Conservation (phyloP, 1,284 basidiomycete genomes). For the Mycosarcoma maydis region DNA sequence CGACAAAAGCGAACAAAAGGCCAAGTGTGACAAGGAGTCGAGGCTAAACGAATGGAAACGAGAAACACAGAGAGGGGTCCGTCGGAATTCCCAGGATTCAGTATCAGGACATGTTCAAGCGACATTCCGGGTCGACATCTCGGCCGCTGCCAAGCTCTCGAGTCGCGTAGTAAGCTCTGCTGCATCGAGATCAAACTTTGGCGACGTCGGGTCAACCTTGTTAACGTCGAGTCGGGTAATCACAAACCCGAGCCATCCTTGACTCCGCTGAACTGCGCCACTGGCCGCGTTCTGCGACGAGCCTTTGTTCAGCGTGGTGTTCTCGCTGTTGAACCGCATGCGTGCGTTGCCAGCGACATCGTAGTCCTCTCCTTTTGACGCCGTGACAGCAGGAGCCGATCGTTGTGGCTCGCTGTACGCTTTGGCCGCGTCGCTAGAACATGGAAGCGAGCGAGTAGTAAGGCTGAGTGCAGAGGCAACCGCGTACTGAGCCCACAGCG, state of each 20-base stretch:
- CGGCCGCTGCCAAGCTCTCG: slow-evolving; percentile 11
- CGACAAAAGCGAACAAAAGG: background rate
- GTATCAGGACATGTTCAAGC: no score
- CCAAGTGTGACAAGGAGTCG: no score
- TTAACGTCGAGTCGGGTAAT: slow-evolving; percentile 29
- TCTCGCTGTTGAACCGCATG: slow-evolving; percentile 38
- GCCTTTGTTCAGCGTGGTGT: slow-evolving; percentile 8
- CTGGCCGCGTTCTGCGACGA: background rate
- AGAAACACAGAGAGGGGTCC: background rate
- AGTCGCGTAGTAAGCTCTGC: slow-evolving; percentile 22
- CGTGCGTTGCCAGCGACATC: slow-evolving; percentile 3
- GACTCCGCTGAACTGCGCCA: slow-evolving; percentile 5
- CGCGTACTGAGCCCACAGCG: slow-evolving; percentile 46
- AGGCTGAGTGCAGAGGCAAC: slow-evolving; percentile 38
- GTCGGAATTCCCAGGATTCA: slow-evolving; percentile 9
- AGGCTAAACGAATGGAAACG: no score
- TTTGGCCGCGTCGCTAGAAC: background rate
- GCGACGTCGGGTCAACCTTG: background rate
- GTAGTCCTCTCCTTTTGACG: background rate
- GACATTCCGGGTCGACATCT: background rate
- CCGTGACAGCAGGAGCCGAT: slow-evolving; percentile 4
- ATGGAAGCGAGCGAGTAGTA: slow-evolving; percentile 14
- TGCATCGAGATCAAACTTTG: slow-evolving; percentile 33
- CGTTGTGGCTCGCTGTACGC: slow-evolving; percentile 2
- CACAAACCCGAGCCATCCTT: slow-evolving; percentile 40